phyloP scores from a whole-genome alignment of 2,329 filamentous ascomycete species.

The Pezicula rhizophila region DNA sequence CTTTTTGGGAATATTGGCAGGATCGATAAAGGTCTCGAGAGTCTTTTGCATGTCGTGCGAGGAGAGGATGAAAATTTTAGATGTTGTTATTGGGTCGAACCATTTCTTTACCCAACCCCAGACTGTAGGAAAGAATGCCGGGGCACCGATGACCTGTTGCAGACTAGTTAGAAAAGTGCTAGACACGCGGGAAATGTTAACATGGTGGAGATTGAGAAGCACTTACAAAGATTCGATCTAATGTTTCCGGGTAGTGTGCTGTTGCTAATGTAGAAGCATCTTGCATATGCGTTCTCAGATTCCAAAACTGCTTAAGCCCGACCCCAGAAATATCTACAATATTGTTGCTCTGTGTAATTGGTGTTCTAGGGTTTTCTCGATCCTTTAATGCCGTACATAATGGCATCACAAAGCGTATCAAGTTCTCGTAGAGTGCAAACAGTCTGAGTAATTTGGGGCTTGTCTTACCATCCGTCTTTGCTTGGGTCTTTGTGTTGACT shows the following conservation, averaged over 20 bases:
- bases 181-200: background rate
- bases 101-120: slow-evolving; percentile 95
- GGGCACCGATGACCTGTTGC: slow-evolving; percentile 73
- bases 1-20: slow-evolving; percentile 75
- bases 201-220: background rate
- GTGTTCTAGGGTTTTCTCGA: slow-evolving; percentile 69
- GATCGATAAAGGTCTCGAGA: slow-evolving; percentile 75
- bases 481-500: slow-evolving; percentile 48
- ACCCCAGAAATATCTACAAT: slow-evolving; percentile 90
- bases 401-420: slow-evolving; percentile 81
- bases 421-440: slow-evolving; percentile 89
- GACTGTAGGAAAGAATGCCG: slow-evolving; percentile 84
- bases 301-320: slow-evolving; percentile 92
- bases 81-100: slow-evolving; percentile 90
- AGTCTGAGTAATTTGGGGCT: slow-evolving; percentile 74
- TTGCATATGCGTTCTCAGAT: slow-evolving; percentile 89
- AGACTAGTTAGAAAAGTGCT: slow-evolving; percentile 2
- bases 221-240: slow-evolving; percentile 67
- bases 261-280: slow-evolving; percentile 82
- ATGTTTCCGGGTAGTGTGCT: slow-evolving; percentile 89
- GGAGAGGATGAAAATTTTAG: slow-evolving; percentile 89
- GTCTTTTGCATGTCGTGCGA: slow-evolving; percentile 68
- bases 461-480: slow-evolving; percentile 59
- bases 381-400: slow-evolving; percentile 71
- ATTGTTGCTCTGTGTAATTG: slow-evolving; percentile 87